Conservation (phyloP, 495 filamentous ascomycete genomes). For the Terfezia claveryi region DNA sequence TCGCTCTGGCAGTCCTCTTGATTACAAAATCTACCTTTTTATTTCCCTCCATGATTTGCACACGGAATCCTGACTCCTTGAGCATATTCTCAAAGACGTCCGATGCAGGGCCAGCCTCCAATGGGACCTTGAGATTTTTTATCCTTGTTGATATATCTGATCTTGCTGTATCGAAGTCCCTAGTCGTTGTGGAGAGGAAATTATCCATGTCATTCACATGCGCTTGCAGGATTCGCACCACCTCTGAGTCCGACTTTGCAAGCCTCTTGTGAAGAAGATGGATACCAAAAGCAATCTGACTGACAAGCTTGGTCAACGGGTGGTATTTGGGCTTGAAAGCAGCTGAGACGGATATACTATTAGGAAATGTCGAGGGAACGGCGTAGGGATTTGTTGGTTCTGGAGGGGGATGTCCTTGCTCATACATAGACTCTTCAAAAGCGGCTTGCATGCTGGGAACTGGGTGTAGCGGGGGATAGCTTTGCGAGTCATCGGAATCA, state of each 20-base stretch:
- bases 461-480: constrained; percentile 33
- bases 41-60: constrained; percentile 65
- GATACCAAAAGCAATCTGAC: constrained; percentile 84
- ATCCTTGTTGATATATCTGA: constrained; percentile 51
- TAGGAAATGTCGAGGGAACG: constrained; percentile 26
- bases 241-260: constrained; percentile 68
- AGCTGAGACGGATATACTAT: constrained; percentile 18
- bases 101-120: constrained; percentile 39
- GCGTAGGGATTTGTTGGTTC: constrained; percentile 21
- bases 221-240: constrained; percentile 68
- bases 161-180: constrained; percentile 67
- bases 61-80: constrained; percentile 56
- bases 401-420: constrained; percentile 45
- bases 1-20: constrained; percentile 45
- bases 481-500: neutral
- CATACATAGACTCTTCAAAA: constrained; percentile 72
- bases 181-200: constrained; percentile 63
- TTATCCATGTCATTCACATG: constrained; percentile 89
- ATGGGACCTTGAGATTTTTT: constrained; percentile 56
- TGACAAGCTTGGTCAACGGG: constrained; percentile 70
- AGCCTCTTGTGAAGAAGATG: constrained; percentile 67
- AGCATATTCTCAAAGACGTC: constrained; percentile 79
- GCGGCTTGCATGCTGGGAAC: constrained; percentile 71
- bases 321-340: constrained; percentile 38
- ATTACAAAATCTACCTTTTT: constrained; percentile 80